Evolutionary conservation across 2,329 filamentous ascomycete species (phyloP), one percentile per base, ranked within the genome.

Genomic region (Fusarium pseudonygamai): DNA sequence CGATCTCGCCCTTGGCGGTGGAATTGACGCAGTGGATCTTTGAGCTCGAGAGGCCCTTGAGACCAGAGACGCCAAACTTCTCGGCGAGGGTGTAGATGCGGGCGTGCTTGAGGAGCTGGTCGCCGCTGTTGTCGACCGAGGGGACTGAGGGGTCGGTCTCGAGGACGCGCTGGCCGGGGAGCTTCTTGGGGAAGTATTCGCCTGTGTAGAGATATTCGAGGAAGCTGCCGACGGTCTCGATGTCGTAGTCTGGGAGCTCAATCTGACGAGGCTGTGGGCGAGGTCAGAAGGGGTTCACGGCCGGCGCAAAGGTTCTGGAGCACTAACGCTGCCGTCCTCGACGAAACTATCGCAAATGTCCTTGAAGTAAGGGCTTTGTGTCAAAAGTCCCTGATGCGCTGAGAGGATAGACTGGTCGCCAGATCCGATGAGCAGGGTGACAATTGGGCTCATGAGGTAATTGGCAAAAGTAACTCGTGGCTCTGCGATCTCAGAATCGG

Each of bases 11-110:
- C 83, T 92, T 92, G 40, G 94, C 94, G 1, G 93, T 97, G 49
- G 92, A 94, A 79, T 95, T 92, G 78, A 97, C 93, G 81, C 93
- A 93, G 85, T 97, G 94, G 78, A 98, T 97, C 86, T 98, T 98
- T 80, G 90, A 91, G 80, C 93, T 93, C 6, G 95, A 92, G 34
- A 97, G 90, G 24, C 87, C 89, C 82, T 93, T 93, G 71, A 98
- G 90, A 15, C 85, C 85, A 1, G 86, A 83, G 53, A 94, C 84
- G 45, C 90, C 88, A 69, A 96, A 91, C 82, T 93, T 94, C 77
- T 95, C 92, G 30, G 94, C 95, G 30, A 98, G 87, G 0, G 94
- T 97, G 85, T 97, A 97, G 73, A 97, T 89, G 72, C 93, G 92
- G 28, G 95, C 95, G 81, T 98, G 95, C 79, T 93, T 94, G 69